A percentile compares a stretch with the other conserved stretches of the same genome.
Conservation (phyloP, 2,329 filamentous ascomycete species). For the Aspergillus proliferans region DNA sequence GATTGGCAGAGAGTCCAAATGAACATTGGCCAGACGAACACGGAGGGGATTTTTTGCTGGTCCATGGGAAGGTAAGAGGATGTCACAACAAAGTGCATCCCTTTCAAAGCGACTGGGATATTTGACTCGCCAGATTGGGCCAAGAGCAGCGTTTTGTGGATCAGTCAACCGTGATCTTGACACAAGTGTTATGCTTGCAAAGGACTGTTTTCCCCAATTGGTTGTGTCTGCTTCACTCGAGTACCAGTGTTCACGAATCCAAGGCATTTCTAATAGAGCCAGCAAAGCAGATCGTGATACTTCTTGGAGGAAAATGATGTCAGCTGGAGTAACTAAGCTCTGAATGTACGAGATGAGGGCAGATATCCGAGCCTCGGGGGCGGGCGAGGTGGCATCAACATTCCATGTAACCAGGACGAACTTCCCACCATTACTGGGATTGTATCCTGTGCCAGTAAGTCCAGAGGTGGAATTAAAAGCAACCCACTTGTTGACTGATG, state of each 20-base stretch:
- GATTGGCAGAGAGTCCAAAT: background rate
- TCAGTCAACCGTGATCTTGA: background rate
- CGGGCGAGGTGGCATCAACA: background rate
- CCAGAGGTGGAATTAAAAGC: background rate
- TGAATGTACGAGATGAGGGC: background rate
- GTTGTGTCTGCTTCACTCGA: background rate
- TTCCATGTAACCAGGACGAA: background rate
- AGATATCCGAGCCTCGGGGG: background rate
- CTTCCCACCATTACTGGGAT: background rate
- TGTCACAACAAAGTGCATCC: background rate
- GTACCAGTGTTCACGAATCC: background rate
- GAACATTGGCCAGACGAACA: background rate
- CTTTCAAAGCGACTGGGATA: background rate
- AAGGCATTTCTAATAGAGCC: background rate
- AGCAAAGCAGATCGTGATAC: background rate
- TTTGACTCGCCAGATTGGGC: background rate
- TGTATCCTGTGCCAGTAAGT: background rate
- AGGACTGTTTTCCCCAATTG: background rate
- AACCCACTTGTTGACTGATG: background rate
- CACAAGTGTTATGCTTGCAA: background rate
- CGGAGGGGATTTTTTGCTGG: background rate
- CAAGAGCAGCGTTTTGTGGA: background rate
- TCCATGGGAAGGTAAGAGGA: background rate
- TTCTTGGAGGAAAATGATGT: background rate
- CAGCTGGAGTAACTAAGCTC: background rate